Base-by-base conservation (phyloP, 179 eudicot genomes). In the Silene noctiflora region DNA sequence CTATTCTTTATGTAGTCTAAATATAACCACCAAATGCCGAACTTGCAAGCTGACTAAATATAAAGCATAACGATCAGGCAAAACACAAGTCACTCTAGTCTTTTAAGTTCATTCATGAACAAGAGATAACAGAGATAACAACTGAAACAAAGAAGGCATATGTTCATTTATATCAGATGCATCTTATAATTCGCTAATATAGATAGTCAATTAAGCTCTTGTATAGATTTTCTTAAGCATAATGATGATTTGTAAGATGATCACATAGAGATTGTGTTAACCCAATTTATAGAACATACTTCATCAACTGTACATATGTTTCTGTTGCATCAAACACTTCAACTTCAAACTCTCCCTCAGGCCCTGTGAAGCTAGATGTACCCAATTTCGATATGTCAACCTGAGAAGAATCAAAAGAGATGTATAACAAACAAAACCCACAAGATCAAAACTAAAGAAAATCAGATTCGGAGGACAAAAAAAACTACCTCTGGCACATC, bases 281-380 rank as follows among this genome's bases (percentile, higher is more conserved):
- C 75, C 65, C 46, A 39, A 67, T 9, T 46, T 39, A 44, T 1
- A 56, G 11, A 69, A 69, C 88, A 62, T 91, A 95, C 99, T 93
- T 95, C 99, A 95, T 91, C 86, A 95, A 80, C 78, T 86, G 85
- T 82, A 90, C 90, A 82, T 93, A 95, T 42, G 93, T 96, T 74
- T 87, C 92, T 51, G 99, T 88, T 70, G 98, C 81, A 87, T 95
- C 98, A 81, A 95, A 95, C 77, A 95, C 91, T 77, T 95, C 98
- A 82, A 95, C 97, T 63, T 95, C 96, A 77, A 95, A 95, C 76
- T 82, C 86, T 60, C 98, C 99, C 64, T 90, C 89, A 48, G 99
- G 97, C 24, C 99, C 98, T 12, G 84, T 59, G 84, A 91, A 93
- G 86, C 82, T 91, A 76, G 87, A 76, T 27, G 84, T 73, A 61